phyloP scores from a whole-genome alignment of 805 yeast genomes.

The Debaryomyces tyrocola region DNA sequence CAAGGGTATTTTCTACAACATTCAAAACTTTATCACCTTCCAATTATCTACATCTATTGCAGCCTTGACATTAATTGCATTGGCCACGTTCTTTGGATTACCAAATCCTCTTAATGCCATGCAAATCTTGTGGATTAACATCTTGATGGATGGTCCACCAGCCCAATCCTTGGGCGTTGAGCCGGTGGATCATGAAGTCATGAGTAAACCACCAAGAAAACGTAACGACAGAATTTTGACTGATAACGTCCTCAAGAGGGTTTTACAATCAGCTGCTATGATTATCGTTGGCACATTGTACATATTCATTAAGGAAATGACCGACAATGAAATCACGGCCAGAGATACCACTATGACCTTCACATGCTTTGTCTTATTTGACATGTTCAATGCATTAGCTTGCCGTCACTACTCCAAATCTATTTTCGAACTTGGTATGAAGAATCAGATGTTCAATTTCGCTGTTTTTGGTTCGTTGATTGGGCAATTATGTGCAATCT shows the following conservation, averaged over 20 bases:
- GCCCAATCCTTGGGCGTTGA: slow-evolving; percentile 97
- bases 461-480: slow-evolving; percentile 86
- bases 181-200: slow-evolving; percentile 93
- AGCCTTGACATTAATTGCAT: slow-evolving; percentile 84
- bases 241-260: slow-evolving; percentile 62
- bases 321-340: slow-evolving; percentile 76
- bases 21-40: slow-evolving; percentile 91
- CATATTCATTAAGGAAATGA: slow-evolving; percentile 84
- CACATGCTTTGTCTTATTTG: slow-evolving; percentile 93
- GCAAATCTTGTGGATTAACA: slow-evolving; percentile 98
- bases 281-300: slow-evolving; percentile 84
- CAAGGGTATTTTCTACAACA: slow-evolving; percentile 93
- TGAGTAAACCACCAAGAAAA: slow-evolving; percentile 94
- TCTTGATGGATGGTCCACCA: slow-evolving; percentile 98
- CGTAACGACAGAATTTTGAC: slow-evolving; percentile 86
- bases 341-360: slow-evolving; percentile 99
- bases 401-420: slow-evolving; percentile 90
- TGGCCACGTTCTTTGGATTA: slow-evolving; percentile 80
- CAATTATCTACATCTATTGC: slow-evolving; percentile 96
- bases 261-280: slow-evolving; percentile 72
- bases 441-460: slow-evolving; percentile 86
- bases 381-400: slow-evolving; percentile 93
- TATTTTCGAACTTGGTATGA: slow-evolving; percentile 75
- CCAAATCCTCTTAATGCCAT: slow-evolving; percentile 96
- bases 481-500: slow-evolving; percentile 92